Evolutionary conservation across 495 filamentous ascomycete genomes (phyloP), one percentile per base, ranked within the genome.

Genomic region (Aspergillus affinis): DNA sequence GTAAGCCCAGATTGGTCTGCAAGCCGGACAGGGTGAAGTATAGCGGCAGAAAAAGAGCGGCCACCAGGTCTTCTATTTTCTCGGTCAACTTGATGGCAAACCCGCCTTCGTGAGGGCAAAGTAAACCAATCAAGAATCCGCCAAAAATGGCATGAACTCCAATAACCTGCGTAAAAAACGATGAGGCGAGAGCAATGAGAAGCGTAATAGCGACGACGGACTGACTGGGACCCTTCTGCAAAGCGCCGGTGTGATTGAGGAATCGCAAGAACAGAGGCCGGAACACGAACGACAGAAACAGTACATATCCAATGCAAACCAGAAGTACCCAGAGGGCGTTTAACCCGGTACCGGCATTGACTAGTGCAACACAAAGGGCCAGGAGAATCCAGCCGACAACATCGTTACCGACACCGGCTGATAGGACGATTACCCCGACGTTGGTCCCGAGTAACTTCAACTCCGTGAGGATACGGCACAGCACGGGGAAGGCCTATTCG

Each of bases 131-230:
- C 17, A 97, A 71, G 68, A 98, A 98, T 4, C 82, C 86, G 29
- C 93, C 93, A 65, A 96, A 96, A 69, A 96, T 96, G 49, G 92
- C 86, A 74, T 96, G 92, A 10, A 93, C 82, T 19, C 94, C 94
- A 68, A 98, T 97, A 27, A 93, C 87, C 51, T 90, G 91, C 3
- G 94, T 98, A 70, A 98, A 97, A 79, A 93, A 98, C n/a, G 93
- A 81, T 1, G 92, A 97, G 1, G 82, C 78, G 17, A 98, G 81
- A 0, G 87, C 84, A 58, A 96, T 78, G 6, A 98, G 73, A 44
- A 98, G 70, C 0, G 92, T 97, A 47, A 97, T 69, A 12, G 88
- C 86, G 30, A 97, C 88, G 64, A 96, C 88, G 30, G 85, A 84
- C 68, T 97, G 94, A 36, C 89, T 90, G 6, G 94, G 94, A 6